A percentile compares a stretch with the other conserved stretches of the same genome.
Evolutionary conservation across 2,329 filamentous ascomycete genomes (phyloP).

Genomic region (Mycogone perniciosa): DNA sequence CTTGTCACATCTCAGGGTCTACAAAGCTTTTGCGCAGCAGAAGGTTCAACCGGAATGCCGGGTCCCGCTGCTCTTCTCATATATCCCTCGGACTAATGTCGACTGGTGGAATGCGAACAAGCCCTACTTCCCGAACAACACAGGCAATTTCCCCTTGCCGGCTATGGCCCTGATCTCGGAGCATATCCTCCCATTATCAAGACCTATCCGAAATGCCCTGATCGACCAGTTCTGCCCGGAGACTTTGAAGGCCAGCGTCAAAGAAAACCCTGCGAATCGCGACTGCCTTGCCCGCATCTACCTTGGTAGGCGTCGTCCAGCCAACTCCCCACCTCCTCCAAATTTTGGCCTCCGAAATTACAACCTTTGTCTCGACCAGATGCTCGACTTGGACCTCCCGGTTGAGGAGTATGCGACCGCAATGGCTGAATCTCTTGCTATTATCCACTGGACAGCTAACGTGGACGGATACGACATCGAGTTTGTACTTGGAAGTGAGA

Average conservation of each 20-base stretch:
- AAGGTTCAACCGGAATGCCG: no score
- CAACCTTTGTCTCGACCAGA: constrained; percentile 19
- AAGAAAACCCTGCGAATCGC: constrained; percentile 11
- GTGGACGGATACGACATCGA: no score
- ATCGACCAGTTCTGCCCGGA: constrained; percentile 17
- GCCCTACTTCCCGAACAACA: background rate
- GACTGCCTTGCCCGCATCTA: constrained; percentile 19
- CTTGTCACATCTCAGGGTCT: constrained; percentile 15
- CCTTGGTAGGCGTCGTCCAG: constrained; percentile 11
- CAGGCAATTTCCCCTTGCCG: constrained; percentile 15
- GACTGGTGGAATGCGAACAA: background rate
- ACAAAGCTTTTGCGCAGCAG: constrained; percentile 11
- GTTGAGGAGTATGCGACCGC: no score
- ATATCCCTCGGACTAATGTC: no score
- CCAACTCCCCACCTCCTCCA: constrained; percentile 3
- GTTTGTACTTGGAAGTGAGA: no score
- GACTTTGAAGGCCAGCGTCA: background rate
- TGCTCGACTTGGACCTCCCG: constrained; percentile 20
- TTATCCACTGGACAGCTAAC: no score
- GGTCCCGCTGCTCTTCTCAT: no score
- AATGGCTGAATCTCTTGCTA: no score
- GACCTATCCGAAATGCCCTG: constrained; percentile 15
- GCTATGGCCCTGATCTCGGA: constrained; percentile 17
- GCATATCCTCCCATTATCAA: constrained; percentile 21
- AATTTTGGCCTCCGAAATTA: constrained; percentile 20